phyloP scores from a whole-genome alignment of 371 early-diverging fungal genomes.

The Neoconidiobolus thromboides region DNA sequence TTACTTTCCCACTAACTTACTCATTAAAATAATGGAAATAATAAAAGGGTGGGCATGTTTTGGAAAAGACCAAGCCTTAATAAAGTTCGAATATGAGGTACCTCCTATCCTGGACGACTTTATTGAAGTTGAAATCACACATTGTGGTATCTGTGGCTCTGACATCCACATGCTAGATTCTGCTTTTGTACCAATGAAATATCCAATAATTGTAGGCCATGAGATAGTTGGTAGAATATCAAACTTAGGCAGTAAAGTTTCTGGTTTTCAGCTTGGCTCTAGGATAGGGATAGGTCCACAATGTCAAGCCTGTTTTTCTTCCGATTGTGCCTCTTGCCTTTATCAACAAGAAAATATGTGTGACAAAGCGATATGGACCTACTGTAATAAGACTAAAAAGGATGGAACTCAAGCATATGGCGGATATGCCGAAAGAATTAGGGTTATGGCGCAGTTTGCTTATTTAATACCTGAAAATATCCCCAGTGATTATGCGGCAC shows the following conservation, averaged over 20 bases:
- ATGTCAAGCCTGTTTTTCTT: slow-evolving; percentile 21
- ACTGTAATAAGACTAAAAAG: slow-evolving; percentile 4
- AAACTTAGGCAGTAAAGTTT: slow-evolving; percentile 28
- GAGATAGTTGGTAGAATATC: slow-evolving; percentile 50
- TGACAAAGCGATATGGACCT: slow-evolving; percentile 20
- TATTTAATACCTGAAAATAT: slow-evolving; percentile 31
- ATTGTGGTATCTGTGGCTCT: slow-evolving; percentile 40
- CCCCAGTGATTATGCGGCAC: slow-evolving; percentile 15
- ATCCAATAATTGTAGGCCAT: slow-evolving; percentile 38
- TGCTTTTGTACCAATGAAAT: slow-evolving; percentile 27
- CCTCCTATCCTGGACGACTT: slow-evolving; percentile 20
- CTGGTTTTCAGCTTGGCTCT: slow-evolving; percentile 37
- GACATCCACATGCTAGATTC: slow-evolving; percentile 37
- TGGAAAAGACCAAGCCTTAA: slow-evolving; percentile 15
- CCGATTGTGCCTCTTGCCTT: slow-evolving; percentile 36
- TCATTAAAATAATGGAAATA: too few relatives aligned
- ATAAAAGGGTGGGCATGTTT: slow-evolving; percentile 19
- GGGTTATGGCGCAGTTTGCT: slow-evolving; percentile 22
- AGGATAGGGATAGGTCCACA: slow-evolving; percentile 55
- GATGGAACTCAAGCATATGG: slow-evolving; percentile 17
- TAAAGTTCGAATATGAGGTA: slow-evolving; percentile 20
- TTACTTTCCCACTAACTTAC: too few relatives aligned
- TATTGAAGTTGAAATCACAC: slow-evolving; percentile 24
- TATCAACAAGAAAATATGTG: slow-evolving; percentile 49
- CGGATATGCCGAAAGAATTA: slow-evolving; percentile 19